phyloP scores from a whole-genome alignment of 257 asterid species.

The Primulina tabacum region DNA sequence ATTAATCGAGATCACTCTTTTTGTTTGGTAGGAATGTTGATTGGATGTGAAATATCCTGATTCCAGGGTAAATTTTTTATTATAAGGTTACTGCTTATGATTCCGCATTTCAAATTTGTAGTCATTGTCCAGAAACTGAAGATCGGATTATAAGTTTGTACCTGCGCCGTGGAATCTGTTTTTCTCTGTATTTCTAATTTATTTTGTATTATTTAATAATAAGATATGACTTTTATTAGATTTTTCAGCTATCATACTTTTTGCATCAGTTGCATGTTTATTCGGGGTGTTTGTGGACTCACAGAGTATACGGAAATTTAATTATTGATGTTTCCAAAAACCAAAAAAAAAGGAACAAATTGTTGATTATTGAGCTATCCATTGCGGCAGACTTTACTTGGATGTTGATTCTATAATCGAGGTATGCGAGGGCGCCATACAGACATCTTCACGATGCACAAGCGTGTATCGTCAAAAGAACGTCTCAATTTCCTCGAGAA shows the following conservation, averaged over 20 bases:
- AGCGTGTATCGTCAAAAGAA: constrained; percentile 62
- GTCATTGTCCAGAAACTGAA: not conserved
- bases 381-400: constrained; percentile 31
- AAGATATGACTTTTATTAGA: not conserved
- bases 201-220: not conserved
- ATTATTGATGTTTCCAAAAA: not conserved
- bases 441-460: constrained; percentile 52
- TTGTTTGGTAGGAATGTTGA: not conserved
- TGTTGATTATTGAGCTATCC: not conserved
- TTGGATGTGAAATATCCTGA: constrained; percentile 4
- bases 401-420: constrained; percentile 26
- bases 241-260: not conserved
- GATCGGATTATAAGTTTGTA: constrained; percentile 16
- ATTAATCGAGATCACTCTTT: not conserved
- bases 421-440: constrained; percentile 50
- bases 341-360: not conserved
- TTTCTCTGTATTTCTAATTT: not conserved
- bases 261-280: not conserved
- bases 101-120: constrained; percentile 12
- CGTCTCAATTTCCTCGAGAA: constrained; percentile 41
- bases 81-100: not conserved
- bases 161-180: not conserved
- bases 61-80: not conserved
- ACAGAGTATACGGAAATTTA: constrained; percentile 3
- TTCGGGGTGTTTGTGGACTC: not conserved